These are phyloP conservation scores for Scleromitrula shiraiana DNA, from an alignment of 2,329 filamentous ascomycete species.

Conservation along the genomic window DNA sequence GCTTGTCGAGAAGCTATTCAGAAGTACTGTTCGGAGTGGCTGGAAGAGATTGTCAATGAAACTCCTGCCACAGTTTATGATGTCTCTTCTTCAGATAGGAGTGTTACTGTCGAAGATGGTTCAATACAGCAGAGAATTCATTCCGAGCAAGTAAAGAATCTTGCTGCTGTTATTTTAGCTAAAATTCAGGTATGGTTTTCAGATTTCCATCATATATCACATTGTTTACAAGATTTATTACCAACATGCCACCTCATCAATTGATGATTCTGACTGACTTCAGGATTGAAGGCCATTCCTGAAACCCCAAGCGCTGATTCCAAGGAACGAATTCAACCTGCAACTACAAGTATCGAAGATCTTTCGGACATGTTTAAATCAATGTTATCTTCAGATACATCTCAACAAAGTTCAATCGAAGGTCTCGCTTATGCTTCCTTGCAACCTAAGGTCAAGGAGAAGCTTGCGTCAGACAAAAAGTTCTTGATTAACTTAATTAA, in stretches of 20 bases:
- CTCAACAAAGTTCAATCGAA: conserved; percentile 69
- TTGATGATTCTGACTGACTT: conserved; percentile 28
- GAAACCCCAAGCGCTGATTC: conserved; percentile 20
- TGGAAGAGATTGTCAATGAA: conserved; percentile 74
- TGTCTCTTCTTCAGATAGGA: conserved; percentile 17
- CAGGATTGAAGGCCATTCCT: conserved; percentile 30
- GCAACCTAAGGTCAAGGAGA: conserved; percentile 77
- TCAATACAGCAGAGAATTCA: conserved; percentile 35
- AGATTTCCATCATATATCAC: not conserved
- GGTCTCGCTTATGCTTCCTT: conserved; percentile 88
- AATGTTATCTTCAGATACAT: conserved; percentile 54
- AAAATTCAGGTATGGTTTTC: conserved; percentile 54
- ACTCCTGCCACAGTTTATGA: conserved; percentile 47
- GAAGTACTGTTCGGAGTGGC: conserved; percentile 79
- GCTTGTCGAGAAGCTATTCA: conserved; percentile 75
- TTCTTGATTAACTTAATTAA: conserved; percentile 66
- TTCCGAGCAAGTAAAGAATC: conserved; percentile 52
- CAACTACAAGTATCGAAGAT: conserved; percentile 56
- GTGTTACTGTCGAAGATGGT: conserved; percentile 23
- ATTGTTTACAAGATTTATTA: conserved; percentile 4
- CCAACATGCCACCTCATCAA: conserved; percentile 16
- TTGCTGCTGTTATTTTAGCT: conserved; percentile 68
- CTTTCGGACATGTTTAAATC: conserved; percentile 56
- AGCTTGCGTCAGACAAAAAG: conserved; percentile 57
- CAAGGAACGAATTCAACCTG: conserved; percentile 38